Evolutionary conservation across 108 stramenopile genomes (phyloP).

Genomic region (Aurantiochytrium sp.): DNA sequence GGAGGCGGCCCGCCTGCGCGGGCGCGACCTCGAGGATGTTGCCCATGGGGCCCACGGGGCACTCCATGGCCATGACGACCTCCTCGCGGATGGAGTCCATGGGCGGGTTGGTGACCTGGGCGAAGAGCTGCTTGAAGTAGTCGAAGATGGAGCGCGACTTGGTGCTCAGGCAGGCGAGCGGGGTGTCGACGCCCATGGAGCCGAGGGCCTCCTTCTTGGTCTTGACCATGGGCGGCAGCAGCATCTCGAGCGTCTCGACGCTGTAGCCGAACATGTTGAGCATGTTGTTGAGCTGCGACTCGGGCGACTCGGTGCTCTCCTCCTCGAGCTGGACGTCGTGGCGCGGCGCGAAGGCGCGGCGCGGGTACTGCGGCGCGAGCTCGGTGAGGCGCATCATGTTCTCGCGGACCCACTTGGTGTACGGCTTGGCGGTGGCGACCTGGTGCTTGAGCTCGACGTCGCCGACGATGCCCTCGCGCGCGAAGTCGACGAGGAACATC

Average conservation of each 20-base stretch:
- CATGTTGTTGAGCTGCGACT: slow-evolving; percentile 31
- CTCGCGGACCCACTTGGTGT: slow-evolving; percentile 70
- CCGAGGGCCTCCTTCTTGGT: slow-evolving; percentile 89
- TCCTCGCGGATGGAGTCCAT: slow-evolving; percentile 96
- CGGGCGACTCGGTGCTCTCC: background rate
- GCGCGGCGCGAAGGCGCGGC: slow-evolving; percentile 15
- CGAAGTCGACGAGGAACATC: slow-evolving; percentile 95
- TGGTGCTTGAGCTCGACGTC: slow-evolving; percentile 93
- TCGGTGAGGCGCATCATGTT: slow-evolving; percentile 1
- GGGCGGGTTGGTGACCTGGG: slow-evolving; percentile 96
- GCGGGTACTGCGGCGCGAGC: slow-evolving; percentile 15
- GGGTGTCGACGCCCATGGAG: slow-evolving; percentile 96
- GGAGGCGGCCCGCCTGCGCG: slow-evolving; percentile 76
- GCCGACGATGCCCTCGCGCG: slow-evolving; percentile 80
- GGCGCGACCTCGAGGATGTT: slow-evolving; percentile 76
- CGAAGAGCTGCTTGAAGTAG: slow-evolving; percentile 98
- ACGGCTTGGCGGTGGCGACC: slow-evolving; percentile 74
- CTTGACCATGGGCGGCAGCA: slow-evolving; percentile 83
- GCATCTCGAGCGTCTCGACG: slow-evolving; percentile 85
- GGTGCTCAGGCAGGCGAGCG: slow-evolving; percentile 85
- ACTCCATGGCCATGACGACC: slow-evolving; percentile 93
- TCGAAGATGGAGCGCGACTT: slow-evolving; percentile 85
- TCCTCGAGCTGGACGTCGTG: slow-evolving; percentile 53
- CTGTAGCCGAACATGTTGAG: slow-evolving; percentile 76
- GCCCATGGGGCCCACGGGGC: slow-evolving; percentile 87